Conservation (phyloP, 257 asterid species). For the Solanum rostratum region DNA sequence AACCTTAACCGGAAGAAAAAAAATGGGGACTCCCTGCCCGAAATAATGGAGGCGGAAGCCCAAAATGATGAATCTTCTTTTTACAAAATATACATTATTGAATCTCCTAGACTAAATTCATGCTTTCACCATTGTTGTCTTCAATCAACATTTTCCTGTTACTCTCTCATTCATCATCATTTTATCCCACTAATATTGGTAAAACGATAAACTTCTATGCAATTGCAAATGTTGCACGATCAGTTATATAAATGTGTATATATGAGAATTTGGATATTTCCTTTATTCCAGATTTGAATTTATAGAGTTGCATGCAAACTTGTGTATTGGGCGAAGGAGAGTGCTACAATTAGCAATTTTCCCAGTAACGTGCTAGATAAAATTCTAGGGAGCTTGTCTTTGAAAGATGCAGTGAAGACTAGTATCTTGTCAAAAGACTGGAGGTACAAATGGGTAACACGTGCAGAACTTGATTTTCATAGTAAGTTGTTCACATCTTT, state of each 20-base stretch:
- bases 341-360: background rate
- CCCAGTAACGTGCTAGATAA: background rate
- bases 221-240: background rate
- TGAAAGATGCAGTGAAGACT: background rate
- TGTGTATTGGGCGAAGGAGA: background rate
- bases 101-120: background rate
- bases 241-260: background rate
- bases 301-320: background rate
- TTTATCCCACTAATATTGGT: background rate
- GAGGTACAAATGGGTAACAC: background rate
- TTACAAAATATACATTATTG: background rate
- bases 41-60: too few relatives aligned
- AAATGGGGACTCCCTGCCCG: too few relatives aligned
- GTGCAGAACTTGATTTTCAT: background rate
- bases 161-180: background rate
- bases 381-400: background rate
- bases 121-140: background rate
- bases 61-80: too few relatives aligned
- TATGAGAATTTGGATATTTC: background rate
- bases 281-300: too few relatives aligned
- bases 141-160: background rate
- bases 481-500: background rate
- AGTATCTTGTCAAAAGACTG: background rate
- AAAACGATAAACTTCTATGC: background rate
- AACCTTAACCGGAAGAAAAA: too few relatives aligned